Base-by-base conservation (phyloP, 2,329 filamentous ascomycete genomes). In the Cephalotrichum gorgonifer region DNA sequence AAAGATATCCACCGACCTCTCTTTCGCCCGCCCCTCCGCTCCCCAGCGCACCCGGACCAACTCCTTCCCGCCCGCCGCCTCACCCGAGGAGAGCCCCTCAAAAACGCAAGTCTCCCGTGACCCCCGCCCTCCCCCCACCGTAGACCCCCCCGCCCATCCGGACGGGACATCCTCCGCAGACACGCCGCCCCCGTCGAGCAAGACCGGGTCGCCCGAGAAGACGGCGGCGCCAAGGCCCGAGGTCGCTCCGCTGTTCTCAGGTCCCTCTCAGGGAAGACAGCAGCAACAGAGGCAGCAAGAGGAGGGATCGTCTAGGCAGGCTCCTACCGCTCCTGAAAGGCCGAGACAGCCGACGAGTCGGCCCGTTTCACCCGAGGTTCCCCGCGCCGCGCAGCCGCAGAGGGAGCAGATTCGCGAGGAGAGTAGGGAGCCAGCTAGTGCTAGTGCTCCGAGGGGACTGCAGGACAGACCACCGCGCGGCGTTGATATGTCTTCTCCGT, bases 131-230 rank as follows among this genome's bases (percentile, higher is more conserved):
- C 28, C 41, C 43, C 11, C 31, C 28, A 14, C 45, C 3, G 23
- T 33, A 28, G 44, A 51, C 33, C 35, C 48, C 22, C 43, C 43
- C 23, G 27, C 39, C 22, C 4, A n/a, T n/a, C 27, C n/a, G 26
- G 35, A 50, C 12, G 43, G 20, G 27, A 30, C 33, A 9, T 20
- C 30, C 44, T 64, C 70, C 35, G 64, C 71, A 49, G 68, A 68
- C 12, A 64, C 76, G 42, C 62, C 64, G 23, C 58, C 67, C 4
- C 69, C 72, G 28, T 64, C 70, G 11, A 17, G 12, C 14, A 11
- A 42, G 23, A 26, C 42, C 11, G n/a, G 15, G 15, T 6, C 42
- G 20, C 22, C 42, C 12, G 27, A 26, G 27, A 30, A 20, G 35
- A 9, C 22, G 5, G 27, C 25, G 11, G 25, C 42, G 22, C 42